Percentiles rank a stretch among this genome's conserved stretches.
These are phyloP conservation scores for Syzygium syzygioides DNA, from an alignment of 441 rosid species.

Conservation along the genomic window DNA sequence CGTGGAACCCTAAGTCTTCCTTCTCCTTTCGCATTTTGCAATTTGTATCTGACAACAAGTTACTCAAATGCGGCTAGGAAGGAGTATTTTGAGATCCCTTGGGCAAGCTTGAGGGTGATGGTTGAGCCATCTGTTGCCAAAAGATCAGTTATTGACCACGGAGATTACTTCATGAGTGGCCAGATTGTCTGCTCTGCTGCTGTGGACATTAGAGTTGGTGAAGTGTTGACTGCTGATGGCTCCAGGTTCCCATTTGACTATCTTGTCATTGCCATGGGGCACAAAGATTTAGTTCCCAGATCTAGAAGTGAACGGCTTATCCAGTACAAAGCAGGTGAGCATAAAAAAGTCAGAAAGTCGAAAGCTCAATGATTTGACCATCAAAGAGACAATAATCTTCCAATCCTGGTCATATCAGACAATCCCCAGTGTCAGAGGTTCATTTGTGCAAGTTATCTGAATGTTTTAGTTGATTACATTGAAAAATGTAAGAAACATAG, in stretches of 20 bases:
- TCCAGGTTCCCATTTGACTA: slow-evolving; percentile 45
- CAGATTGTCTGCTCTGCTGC: slow-evolving; percentile 57
- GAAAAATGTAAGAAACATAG: background rate
- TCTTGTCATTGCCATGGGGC: slow-evolving; percentile 84
- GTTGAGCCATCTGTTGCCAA: slow-evolving; percentile 75
- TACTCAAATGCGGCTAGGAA: slow-evolving; percentile 38
- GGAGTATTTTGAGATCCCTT: slow-evolving; percentile 80
- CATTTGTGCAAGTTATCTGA: background rate
- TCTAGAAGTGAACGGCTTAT: slow-evolving; percentile 50
- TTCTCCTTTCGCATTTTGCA: background rate
- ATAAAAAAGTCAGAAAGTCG: background rate
- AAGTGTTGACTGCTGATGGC: slow-evolving; percentile 54
- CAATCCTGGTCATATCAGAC: background rate
- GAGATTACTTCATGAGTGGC: slow-evolving; percentile 52
- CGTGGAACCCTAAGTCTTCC: background rate
- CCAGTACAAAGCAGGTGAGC: slow-evolving; percentile 49
- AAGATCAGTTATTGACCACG: slow-evolving; percentile 62
- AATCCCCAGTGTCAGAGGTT: background rate
- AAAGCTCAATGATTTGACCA: background rate
- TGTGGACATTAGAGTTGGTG: slow-evolving; percentile 39
- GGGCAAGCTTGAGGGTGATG: slow-evolving; percentile 75
- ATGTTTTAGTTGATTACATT: background rate
- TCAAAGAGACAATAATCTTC: background rate
- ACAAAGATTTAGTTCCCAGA: slow-evolving; percentile 40
- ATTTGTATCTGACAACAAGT: background rate